Evolutionary conservation across 139 green algal genomes (phyloP), one percentile per base, ranked within the genome.

Genomic region (Mesotaenium endlicherianum): DNA sequence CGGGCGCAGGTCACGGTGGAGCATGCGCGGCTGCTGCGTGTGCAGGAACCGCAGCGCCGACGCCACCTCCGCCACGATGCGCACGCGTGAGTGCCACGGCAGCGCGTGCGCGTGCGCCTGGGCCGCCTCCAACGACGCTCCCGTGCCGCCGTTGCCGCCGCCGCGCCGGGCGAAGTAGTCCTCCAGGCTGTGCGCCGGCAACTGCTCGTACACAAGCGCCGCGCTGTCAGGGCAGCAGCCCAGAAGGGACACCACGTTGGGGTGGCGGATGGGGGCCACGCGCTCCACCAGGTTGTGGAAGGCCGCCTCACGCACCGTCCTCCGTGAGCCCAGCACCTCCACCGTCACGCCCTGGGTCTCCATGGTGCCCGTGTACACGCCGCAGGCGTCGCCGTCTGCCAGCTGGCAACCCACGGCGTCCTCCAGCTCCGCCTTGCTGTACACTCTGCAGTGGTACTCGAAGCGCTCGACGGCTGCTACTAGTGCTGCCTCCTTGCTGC

Each of bases 11-110:
- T 80, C 68, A 16, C 68, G 45, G 42, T 85, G 78, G 3, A 85
- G 38, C 38, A 85, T 40, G 47, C 64, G 41, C 1, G 78, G 78
- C 68, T 83, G 31, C 41, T 83, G 67, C 36, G 39, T 30, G 70
- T 85, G 78, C 68, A 85, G 68, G n/a, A 83, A 83, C 64, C 44
- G 49, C 67, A 85, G 68, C 0, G 67, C 78, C 4, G 41, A 36
- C 4, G 78, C 75, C 36, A 85, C 68, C 64, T 85, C 78, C 14
- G 26, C n/a, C 17, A 39, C 64, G 39, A 85, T 84, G 16, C 64
- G 41, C 47, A 83, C 34, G 31, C 78, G 78, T 8, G 57, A 38
- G 4, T 80, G 38, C 78, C 78, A 85, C 49, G 71, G 71, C 2
- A 80, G 71, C 31, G 71, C 34, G 8, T 31, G 36, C 26, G 26